Percentiles rank a stretch among this genome's conserved stretches.
These are phyloP conservation scores for Collybia sp. DNA, from an alignment of 768 basidiomycete genomes.

Conservation along the genomic window DNA sequence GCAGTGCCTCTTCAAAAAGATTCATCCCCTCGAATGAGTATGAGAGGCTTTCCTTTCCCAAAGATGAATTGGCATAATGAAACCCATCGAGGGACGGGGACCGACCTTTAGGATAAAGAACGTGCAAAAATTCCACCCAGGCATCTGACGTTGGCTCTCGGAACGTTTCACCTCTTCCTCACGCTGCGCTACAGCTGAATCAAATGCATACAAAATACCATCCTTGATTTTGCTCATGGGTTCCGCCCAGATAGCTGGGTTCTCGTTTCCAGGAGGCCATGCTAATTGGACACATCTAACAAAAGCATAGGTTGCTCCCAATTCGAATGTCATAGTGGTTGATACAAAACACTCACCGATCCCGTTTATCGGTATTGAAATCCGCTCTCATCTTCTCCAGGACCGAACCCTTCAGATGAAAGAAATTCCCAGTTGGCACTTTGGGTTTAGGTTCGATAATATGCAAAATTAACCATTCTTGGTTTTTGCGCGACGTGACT, in stretches of 20 bases:
- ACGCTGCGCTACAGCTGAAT: constrained; percentile 66
- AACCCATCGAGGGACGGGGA: not conserved
- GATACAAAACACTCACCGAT: constrained; percentile 50
- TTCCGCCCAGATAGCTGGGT: constrained; percentile 84
- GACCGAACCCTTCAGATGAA: constrained; percentile 80
- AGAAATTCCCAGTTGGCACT: constrained; percentile 59
- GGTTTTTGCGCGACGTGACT: constrained; percentile 66
- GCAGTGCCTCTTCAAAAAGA: constrained; percentile 83
- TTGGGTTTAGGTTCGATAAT: constrained; percentile 72
- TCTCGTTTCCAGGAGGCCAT: constrained; percentile 68
- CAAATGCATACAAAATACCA: constrained; percentile 79
- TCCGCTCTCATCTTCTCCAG: constrained; percentile 89
- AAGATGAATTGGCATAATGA: constrained; percentile 12
- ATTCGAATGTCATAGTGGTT: too few species aligned
- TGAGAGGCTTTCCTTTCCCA: constrained; percentile 84
- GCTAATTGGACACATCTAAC: constrained; percentile 77
- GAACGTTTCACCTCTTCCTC: constrained; percentile 91
- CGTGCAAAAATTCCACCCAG: constrained; percentile 98
- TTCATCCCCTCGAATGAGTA: constrained; percentile 88
- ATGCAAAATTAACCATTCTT: constrained; percentile 92
- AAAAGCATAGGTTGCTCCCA: not conserved
- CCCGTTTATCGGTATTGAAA: constrained; percentile 86
- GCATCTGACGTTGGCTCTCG: constrained; percentile 86
- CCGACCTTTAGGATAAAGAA: constrained; percentile 92
- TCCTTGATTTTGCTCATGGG: constrained; percentile 88